Evolutionary conservation across 176 grass and related monocot genomes (phyloP).

Genomic region (Paspalum notatum): DNA sequence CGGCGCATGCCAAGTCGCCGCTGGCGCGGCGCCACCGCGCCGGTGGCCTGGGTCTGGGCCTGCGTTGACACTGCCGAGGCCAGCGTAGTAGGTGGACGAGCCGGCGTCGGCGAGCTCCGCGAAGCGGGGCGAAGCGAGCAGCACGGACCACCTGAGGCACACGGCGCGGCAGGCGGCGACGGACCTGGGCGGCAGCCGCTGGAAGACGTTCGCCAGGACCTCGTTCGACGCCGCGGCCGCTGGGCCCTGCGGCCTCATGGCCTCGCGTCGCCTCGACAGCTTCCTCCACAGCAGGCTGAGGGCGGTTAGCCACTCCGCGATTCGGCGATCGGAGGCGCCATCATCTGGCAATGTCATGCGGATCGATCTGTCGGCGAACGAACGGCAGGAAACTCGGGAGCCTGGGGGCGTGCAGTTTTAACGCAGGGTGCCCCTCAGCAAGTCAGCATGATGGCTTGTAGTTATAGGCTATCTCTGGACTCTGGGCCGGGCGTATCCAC

Average conservation of each 20-base stretch:
- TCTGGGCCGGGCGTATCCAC: neutral
- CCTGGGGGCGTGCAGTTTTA: neutral
- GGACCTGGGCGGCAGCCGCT: neutral
- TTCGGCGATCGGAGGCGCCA: neutral
- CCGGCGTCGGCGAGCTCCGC: neutral
- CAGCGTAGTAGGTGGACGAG: neutral
- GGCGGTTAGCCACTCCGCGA: neutral
- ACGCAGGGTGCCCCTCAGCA: neutral
- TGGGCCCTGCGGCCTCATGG: neutral
- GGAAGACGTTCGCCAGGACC: neutral
- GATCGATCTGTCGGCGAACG: neutral
- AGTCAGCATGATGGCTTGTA: neutral
- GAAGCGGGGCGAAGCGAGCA: neutral
- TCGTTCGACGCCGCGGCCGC: neutral
- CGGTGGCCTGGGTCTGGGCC: neutral
- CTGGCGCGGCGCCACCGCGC: neutral
- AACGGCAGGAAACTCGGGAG: neutral
- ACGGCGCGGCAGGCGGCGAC: neutral
- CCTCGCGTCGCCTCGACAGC: neutral
- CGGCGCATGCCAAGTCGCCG: neutral
- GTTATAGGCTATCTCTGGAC: neutral
- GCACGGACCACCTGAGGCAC: conserved; percentile 2
- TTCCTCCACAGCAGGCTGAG: neutral
- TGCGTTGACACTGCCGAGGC: neutral
- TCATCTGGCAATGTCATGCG: neutral